Evolutionary conservation across 495 filamentous ascomycete genomes (phyloP), one percentile per base, ranked within the genome.

Genomic region (Tetracladium setigerum): DNA sequence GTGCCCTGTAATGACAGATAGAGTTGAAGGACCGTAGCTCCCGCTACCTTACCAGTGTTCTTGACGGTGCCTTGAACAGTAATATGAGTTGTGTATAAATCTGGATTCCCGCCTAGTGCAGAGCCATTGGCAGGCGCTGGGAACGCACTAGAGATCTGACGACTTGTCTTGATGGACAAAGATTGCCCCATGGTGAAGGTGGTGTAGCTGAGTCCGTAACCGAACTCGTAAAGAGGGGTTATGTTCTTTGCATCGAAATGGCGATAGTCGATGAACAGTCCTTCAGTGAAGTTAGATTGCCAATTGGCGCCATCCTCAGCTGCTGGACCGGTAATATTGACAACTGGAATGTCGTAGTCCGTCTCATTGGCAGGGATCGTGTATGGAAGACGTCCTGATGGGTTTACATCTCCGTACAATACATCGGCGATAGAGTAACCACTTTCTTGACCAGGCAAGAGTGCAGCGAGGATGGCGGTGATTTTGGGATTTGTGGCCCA

Each of bases 201-300:
- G 7, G 80, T 83, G 59, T 84, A 87, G 22, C 74, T 78, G 2
- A 86, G 66, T 2, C 84, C 84, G 45, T 74, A 86, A 12, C 90
- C 90, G 52, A 95, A 96, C 61, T 92, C 87, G 62, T 84, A 96
- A 50, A 86, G 80, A 1, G 89, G 87, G 15, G 78, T 71, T 4
- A 44, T 22, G 15, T 34, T 34, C 7, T 31, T 11, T 10, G 12
- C 18, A 71, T 96, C 90, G 36, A 96, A 84, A 46, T 78, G 68
- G 41, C 90, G 85, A 65, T 96, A 96, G 66, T 96, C 90, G 63
- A 95, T 91, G 66, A 91, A 90, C 27, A 83, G 71, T 33, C 90
- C 90, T 55, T 95, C 89, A 18, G 72, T 72, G 62, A 88, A 95
- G 62, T 89, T 71, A 30, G 79, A 65, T 63, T 95, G 90, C n/a